These are phyloP conservation scores for Dipteronia dyeriana DNA, from an alignment of 345 rosid species.

Conservation along the genomic window DNA sequence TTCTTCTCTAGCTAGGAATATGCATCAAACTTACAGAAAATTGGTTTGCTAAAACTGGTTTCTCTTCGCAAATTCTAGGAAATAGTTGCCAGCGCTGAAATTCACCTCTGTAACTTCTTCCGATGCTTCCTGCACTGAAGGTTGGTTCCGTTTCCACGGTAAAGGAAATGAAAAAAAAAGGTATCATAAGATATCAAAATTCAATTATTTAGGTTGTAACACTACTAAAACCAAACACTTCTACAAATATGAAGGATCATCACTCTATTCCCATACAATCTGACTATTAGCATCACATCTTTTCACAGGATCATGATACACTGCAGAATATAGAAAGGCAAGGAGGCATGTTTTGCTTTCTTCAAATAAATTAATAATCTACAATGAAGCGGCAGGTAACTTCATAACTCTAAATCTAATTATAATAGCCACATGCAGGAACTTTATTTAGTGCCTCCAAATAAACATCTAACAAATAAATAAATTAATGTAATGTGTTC, in stretches of 20 bases:
- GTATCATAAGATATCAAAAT: slow-evolving; percentile 6
- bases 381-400: background rate
- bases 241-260: background rate
- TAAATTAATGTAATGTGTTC: background rate
- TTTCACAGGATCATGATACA: too few relatives aligned
- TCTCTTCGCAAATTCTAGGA: slow-evolving; percentile 72
- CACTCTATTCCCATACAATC: too few relatives aligned
- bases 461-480: background rate
- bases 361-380: too few relatives aligned
- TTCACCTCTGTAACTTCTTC: slow-evolving; percentile 89
- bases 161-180: background rate
- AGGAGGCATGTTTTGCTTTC: background rate
- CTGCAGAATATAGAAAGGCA: too few relatives aligned
- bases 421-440: background rate
- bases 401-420: background rate
- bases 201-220: background rate
- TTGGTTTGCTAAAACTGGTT: slow-evolving; percentile 81
- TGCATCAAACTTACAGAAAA: slow-evolving; percentile 78
- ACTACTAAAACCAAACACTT: background rate
- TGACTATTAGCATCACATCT: too few relatives aligned
- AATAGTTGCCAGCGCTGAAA: slow-evolving; percentile 85
- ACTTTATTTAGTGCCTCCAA: background rate
- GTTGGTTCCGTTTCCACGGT: background rate
- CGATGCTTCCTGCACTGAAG: slow-evolving; percentile 83
- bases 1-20: background rate